Evolutionary conservation across 1,139 yeast genomes (phyloP).

Genomic region (Sugiyamaella paludigena): DNA sequence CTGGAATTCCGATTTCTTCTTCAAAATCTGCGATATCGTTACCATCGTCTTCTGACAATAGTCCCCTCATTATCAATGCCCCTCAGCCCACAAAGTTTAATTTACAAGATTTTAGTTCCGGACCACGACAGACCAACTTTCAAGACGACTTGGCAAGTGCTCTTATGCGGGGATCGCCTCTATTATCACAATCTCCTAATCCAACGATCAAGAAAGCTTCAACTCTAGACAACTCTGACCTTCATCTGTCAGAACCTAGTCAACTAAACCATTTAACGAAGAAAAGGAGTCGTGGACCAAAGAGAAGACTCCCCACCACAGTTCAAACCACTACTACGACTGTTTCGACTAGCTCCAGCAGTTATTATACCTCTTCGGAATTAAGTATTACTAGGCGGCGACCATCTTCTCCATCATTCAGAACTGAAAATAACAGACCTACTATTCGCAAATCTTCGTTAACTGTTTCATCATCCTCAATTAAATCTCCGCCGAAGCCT

Average conservation of each 20-base stretch:
- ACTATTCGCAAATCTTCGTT: slow-evolving; percentile 31
- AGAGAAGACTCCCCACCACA: slow-evolving; percentile 60
- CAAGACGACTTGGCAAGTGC: slow-evolving; percentile 21
- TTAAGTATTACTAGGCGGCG: slow-evolving; percentile 20
- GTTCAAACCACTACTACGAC: slow-evolving; percentile 14
- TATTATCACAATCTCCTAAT: slow-evolving; percentile 15
- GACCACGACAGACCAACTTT: slow-evolving; percentile 11
- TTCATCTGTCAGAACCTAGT: slow-evolving; percentile 13
- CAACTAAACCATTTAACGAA: slow-evolving; percentile 60
- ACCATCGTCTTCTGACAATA: too few species aligned
- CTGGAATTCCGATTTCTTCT: too few species aligned
- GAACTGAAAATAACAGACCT: slow-evolving; percentile 20
- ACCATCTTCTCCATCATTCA: slow-evolving; percentile 8
- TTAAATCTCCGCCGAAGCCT: slow-evolving; percentile 22
- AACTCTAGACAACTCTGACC: slow-evolving; percentile 34
- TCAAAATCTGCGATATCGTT: too few species aligned
- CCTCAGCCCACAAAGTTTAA: not conserved
- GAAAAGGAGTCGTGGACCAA: slow-evolving; percentile 69
- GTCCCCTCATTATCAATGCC: not conserved
- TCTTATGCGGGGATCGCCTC: slow-evolving; percentile 21
- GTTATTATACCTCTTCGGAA: not conserved
- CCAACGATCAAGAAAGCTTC: slow-evolving; percentile 29
- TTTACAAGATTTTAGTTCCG: not conserved
- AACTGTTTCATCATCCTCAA: slow-evolving; percentile 19
- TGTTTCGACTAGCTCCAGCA: not conserved